These are phyloP conservation scores for Saccharomyces mikatae DNA, from an alignment of 805 yeast genomes.

Conservation along the genomic window DNA sequence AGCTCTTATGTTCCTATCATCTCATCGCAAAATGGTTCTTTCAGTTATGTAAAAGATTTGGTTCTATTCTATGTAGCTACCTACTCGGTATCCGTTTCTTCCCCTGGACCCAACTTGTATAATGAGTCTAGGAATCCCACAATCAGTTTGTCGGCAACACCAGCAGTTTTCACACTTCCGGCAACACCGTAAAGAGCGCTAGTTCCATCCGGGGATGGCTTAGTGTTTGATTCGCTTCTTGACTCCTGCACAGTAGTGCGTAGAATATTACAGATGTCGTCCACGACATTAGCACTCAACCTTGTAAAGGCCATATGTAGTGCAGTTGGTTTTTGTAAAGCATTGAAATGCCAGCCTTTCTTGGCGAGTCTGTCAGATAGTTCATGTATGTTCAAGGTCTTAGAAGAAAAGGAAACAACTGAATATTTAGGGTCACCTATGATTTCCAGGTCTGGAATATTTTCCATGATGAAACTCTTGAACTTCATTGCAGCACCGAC, in stretches of 20 bases:
- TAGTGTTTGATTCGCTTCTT: conserved; percentile 22
- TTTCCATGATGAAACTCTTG: conserved; percentile 38
- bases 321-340: conserved; percentile 86
- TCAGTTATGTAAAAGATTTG: not conserved
- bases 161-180: conserved; percentile 76
- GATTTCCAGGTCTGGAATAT: conserved; percentile 51
- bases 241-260: conserved; percentile 38
- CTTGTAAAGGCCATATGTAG: conserved; percentile 83
- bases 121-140: conserved; percentile 75
- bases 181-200: conserved; percentile 95
- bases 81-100: not conserved
- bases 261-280: conserved; percentile 49
- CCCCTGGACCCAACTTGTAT: conserved; percentile 42
- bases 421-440: conserved; percentile 82
- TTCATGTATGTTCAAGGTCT: conserved; percentile 59
- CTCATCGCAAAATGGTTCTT: not conserved
- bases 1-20: not conserved
- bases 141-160: conserved; percentile 73
- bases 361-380: conserved; percentile 61
- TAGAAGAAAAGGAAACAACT: conserved; percentile 70
- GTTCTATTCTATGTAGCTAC: not conserved
- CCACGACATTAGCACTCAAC: conserved; percentile 54
- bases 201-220: conserved; percentile 47
- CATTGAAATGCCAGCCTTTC: conserved; percentile 72
- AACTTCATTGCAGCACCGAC: conserved; percentile 55